Evolutionary conservation across 768 basidiomycete genomes (phyloP).

Genomic region (Myochromella boudieri): DNA sequence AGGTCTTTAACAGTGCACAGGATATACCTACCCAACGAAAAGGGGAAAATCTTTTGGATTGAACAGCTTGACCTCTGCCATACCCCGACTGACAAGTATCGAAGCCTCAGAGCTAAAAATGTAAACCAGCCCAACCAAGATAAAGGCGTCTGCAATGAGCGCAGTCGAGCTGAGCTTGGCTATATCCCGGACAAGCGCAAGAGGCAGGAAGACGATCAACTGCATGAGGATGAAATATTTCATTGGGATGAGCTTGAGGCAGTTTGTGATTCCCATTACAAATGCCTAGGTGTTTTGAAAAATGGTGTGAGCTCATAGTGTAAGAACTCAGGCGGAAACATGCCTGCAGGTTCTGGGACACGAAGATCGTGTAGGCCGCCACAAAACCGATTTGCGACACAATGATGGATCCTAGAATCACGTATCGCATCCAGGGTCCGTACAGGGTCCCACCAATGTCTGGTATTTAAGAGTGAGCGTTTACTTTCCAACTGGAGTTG

Average conservation of each 20-base stretch:
- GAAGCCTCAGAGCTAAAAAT: conserved; percentile 85
- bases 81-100: conserved; percentile 64
- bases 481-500: conserved; percentile 1
- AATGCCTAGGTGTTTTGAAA: conserved; percentile 58
- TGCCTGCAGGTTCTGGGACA: conserved; percentile 82
- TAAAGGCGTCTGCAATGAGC: conserved; percentile 92
- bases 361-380: conserved; percentile 92
- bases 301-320: not conserved
- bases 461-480: conserved; percentile 24
- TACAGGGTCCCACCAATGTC: conserved; percentile 94
- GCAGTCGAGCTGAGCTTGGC: conserved; percentile 92
- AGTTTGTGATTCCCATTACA: conserved; percentile 77
- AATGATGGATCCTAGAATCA: conserved; percentile 84
- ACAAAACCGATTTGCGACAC: conserved; percentile 91
- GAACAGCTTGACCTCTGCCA: conserved; percentile 82
- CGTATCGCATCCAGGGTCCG: conserved; percentile 89
- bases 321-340: conserved; percentile 3
- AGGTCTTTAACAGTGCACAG: not conserved
- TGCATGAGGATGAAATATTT: conserved; percentile 84
- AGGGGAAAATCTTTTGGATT: conserved; percentile 89
- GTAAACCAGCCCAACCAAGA: conserved; percentile 83
- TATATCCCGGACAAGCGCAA: conserved; percentile 89
- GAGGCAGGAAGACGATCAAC: conserved; percentile 82
- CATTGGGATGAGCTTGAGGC: conserved; percentile 63
- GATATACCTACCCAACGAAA: conserved; percentile 74